Evolutionary conservation across 2,329 filamentous ascomycete species (phyloP).

Genomic region (Ceratocystis alfenasii): DNA sequence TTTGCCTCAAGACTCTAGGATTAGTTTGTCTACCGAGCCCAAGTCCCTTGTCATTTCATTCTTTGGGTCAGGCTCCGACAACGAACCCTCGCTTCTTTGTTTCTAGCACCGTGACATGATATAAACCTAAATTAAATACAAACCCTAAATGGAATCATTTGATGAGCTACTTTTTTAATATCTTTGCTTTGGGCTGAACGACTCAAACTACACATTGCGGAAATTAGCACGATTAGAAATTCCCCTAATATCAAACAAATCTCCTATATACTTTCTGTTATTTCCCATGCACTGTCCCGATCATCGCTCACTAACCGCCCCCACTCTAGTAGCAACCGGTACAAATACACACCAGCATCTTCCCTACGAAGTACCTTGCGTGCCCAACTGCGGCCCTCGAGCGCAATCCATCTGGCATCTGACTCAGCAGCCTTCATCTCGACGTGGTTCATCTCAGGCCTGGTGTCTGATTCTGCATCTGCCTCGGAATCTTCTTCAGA

Average conservation of each 20-base stretch:
- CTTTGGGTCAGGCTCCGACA: no score
- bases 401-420: slow-evolving; percentile 54
- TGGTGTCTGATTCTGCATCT: not conserved
- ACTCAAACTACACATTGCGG: no score
- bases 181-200: no score
- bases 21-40: no score
- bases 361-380: slow-evolving; percentile 50
- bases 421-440: slow-evolving; percentile 26
- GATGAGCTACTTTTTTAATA: not conserved
- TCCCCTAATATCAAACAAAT: not conserved
- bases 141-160: no score
- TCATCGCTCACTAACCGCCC: slow-evolving; percentile 54
- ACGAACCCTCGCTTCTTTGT: no score
- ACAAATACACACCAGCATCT: slow-evolving; percentile 74
- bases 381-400: slow-evolving; percentile 54
- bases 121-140: no score
- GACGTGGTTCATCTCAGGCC: not conserved
- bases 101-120: no score
- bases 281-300: slow-evolving; percentile 29
- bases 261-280: not conserved
- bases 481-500: slow-evolving; percentile 4
- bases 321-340: slow-evolving; percentile 67
- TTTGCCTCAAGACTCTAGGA: no score
- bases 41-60: no score
- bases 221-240: no score